Evolutionary conservation across 805 yeast species (phyloP).

Genomic region (Candida quercuum): DNA sequence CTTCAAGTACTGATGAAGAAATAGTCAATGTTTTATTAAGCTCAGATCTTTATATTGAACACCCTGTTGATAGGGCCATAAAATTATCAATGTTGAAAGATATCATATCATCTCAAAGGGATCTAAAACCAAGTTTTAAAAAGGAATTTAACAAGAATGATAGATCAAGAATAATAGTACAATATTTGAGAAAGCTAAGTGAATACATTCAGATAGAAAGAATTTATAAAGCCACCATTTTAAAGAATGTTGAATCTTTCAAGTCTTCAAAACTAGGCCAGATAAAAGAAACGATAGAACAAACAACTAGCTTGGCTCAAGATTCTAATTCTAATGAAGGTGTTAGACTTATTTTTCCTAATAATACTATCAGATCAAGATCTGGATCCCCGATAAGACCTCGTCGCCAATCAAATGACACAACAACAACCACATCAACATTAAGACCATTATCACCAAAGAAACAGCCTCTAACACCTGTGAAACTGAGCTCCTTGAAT

Average conservation of each 20-base stretch:
- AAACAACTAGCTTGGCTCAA: too few relatives aligned
- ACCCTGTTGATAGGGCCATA: conserved; percentile 34
- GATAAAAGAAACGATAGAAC: conserved; percentile 15
- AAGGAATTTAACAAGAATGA: conserved; percentile 31
- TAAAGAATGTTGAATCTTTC: conserved; percentile 15
- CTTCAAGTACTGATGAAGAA: conserved; percentile 38
- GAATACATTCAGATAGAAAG: conserved; percentile 62
- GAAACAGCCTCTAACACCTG: conserved; percentile 11
- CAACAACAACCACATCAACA: too few relatives aligned
- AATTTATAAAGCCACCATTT: conserved; percentile 43
- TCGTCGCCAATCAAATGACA: conserved; percentile 7
- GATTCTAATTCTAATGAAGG: too few relatives aligned
- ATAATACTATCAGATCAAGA: conserved; percentile 13
- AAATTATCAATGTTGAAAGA: conserved; percentile 37
- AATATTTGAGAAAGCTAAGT: conserved; percentile 48
- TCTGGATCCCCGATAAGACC: conserved; percentile 20
- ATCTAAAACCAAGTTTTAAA: conserved; percentile 19
- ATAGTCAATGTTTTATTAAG: conserved; percentile 40
- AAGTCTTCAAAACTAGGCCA: conserved; percentile 7
- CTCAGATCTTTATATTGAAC: conserved; percentile 55
- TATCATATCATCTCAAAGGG: conserved; percentile 23
- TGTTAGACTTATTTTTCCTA: too few relatives aligned
- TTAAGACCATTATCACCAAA: conserved; percentile 2
- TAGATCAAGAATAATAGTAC: conserved; percentile 38
- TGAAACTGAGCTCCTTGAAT: conserved; percentile 8